Conservation (phyloP, 768 basidiomycete species). For the Termitomyces sp. region DNA sequence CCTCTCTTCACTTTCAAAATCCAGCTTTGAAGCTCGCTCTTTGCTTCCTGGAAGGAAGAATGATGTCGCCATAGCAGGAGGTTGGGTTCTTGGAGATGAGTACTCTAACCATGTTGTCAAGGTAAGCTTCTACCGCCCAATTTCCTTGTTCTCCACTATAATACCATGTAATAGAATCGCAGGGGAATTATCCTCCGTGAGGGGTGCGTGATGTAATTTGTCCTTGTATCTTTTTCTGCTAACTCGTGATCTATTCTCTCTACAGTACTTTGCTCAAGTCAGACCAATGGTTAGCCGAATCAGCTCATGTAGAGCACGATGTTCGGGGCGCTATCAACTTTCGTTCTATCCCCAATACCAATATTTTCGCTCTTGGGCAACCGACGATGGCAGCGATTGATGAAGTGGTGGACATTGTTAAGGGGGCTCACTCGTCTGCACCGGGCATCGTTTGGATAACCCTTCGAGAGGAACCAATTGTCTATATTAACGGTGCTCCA, state of each 20-base stretch:
- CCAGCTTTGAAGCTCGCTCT: slow-evolving; percentile 53
- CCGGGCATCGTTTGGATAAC: slow-evolving; percentile 85
- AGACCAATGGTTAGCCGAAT: slow-evolving; percentile 85
- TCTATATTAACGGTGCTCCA: slow-evolving; percentile 89
- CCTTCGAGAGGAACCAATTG: slow-evolving; percentile 87
- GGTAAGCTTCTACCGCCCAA: slow-evolving; percentile 32
- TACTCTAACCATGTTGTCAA: slow-evolving; percentile 93
- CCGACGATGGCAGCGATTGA: slow-evolving; percentile 87
- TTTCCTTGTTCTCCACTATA: background rate
- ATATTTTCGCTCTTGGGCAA: slow-evolving; percentile 91
- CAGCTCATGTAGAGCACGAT: slow-evolving; percentile 57
- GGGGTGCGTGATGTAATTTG: slow-evolving; percentile 42
- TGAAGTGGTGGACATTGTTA: slow-evolving; percentile 68
- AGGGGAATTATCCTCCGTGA: slow-evolving; percentile 93
- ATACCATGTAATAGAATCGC: slow-evolving; percentile 58
- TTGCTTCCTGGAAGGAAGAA: slow-evolving; percentile 69
- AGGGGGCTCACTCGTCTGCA: slow-evolving; percentile 54
- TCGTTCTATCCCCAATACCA: slow-evolving; percentile 74
- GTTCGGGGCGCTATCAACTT: slow-evolving; percentile 96
- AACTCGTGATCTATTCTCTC: background rate
- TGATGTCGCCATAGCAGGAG: slow-evolving; percentile 72
- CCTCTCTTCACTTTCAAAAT: slow-evolving; percentile 75
- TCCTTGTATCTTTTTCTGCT: background rate
- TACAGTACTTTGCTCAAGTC: slow-evolving; percentile 84
- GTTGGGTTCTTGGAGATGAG: slow-evolving; percentile 89